These are phyloP conservation scores for Dissoconium aciculare DNA, from an alignment of 2,329 filamentous ascomycete genomes.

Conservation along the genomic window DNA sequence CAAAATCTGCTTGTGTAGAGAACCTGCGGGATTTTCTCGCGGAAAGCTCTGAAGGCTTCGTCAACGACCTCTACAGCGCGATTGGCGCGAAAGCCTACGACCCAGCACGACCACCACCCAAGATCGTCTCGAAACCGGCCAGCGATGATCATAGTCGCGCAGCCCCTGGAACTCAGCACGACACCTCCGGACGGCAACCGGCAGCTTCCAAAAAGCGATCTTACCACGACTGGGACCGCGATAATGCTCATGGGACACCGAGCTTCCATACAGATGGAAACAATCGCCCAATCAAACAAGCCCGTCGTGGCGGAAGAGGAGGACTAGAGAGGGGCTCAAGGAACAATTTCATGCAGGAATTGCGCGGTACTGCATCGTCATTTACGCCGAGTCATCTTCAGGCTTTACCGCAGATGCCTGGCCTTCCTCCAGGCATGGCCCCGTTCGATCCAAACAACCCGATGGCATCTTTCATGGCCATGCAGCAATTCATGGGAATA, in stretches of 20 bases:
- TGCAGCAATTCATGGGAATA: constrained; percentile 43
- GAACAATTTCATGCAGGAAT: no score
- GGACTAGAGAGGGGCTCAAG: constrained; percentile 26
- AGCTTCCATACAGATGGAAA: constrained; percentile 20
- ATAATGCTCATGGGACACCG: constrained; percentile 26
- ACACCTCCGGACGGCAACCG: constrained; percentile 15
- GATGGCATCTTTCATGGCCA: constrained; percentile 45
- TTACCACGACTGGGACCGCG: constrained; percentile 40
- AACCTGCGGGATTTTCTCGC: constrained; percentile 64
- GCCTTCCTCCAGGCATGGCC: constrained; percentile 32
- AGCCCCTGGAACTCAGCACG: constrained; percentile 12
- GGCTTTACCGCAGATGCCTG: constrained; percentile 24
- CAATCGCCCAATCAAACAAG: constrained; percentile 43
- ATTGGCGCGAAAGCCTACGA: constrained; percentile 41
- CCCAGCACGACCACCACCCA: constrained; percentile 14
- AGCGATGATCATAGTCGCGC: constrained; percentile 4
- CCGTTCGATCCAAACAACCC: constrained; percentile 46
- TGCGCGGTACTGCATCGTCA: no score
- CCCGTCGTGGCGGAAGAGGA: constrained; percentile 38
- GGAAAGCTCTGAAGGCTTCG: constrained; percentile 49
- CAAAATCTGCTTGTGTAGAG: constrained; percentile 52
- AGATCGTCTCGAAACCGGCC: constrained; percentile 4
- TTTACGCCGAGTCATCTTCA: no score
- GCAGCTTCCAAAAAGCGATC: constrained; percentile 39
- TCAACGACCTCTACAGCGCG: constrained; percentile 54